These are phyloP conservation scores for Penicillium ochrochloron DNA, from an alignment of 495 filamentous ascomycete genomes.

Conservation along the genomic window DNA sequence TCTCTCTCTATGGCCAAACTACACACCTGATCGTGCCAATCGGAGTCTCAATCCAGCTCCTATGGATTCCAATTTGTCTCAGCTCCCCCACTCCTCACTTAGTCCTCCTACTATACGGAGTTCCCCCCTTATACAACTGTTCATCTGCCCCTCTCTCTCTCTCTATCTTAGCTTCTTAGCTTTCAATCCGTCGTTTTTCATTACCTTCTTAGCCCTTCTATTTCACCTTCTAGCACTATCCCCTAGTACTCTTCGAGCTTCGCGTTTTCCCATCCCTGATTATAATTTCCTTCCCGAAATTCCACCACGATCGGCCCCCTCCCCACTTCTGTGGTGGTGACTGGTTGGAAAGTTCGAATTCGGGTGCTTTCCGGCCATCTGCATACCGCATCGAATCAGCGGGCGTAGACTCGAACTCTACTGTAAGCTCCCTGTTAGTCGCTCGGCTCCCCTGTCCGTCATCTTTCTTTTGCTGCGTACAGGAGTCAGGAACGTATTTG, in stretches of 20 bases:
- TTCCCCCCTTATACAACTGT: neutral
- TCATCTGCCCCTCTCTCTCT: conserved; percentile 3
- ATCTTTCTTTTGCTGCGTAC: neutral
- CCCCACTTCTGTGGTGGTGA: neutral
- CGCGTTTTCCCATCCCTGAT: conserved; percentile 1
- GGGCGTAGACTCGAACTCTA: neutral
- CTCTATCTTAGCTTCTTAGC: neutral
- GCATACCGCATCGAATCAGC: neutral
- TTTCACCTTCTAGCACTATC: neutral
- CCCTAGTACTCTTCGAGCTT: conserved; percentile 5
- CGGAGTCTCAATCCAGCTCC: conserved; percentile 1
- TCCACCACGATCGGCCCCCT: conserved; percentile 4
- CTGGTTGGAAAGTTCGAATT: neutral
- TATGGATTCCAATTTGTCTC: conserved; percentile 4
- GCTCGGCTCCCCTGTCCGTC: conserved; percentile 23
- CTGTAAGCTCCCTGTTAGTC: neutral
- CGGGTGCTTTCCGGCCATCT: conserved; percentile 3
- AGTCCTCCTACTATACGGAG: neutral
- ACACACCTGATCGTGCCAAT: neutral
- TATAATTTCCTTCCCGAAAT: neutral
- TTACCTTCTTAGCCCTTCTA: conserved; percentile 1
- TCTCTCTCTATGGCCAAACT: neutral
- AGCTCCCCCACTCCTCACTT: conserved; percentile 1
- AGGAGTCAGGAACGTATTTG: neutral
- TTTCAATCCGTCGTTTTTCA: neutral